phyloP scores from a whole-genome alignment of 345 rosid genomes.

The Citrus maxima region DNA sequence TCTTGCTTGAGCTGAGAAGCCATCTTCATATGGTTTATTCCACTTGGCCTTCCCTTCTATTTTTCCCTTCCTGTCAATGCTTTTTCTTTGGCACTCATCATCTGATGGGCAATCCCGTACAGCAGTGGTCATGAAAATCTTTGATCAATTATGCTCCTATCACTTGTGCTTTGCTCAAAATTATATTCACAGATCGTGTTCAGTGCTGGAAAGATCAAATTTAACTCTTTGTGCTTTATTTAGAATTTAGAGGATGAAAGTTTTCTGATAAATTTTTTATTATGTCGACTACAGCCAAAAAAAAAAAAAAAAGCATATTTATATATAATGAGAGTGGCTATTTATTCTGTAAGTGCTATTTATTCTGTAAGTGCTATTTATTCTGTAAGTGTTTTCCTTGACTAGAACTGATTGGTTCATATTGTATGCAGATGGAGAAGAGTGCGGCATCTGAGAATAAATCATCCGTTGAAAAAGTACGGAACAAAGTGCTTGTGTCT shows the following conservation, averaged over 20 bases:
- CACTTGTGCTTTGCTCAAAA: background rate
- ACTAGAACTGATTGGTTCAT: background rate
- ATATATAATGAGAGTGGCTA: background rate
- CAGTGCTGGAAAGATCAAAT: background rate
- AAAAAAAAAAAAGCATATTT: background rate
- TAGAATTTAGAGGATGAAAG: too few species aligned
- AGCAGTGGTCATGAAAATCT: background rate
- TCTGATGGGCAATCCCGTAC: background rate
- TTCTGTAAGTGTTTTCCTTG: background rate
- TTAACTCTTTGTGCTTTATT: background rate
- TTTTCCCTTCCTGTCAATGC: background rate
- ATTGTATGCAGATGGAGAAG: conserved; percentile 30
- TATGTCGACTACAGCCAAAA: background rate
- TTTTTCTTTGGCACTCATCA: background rate
- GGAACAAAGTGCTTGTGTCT: conserved; percentile 32
- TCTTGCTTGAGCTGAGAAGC: background rate
- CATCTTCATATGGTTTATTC: background rate
- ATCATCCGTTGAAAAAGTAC: conserved; percentile 11
- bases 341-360: background rate
- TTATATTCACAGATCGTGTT: background rate
- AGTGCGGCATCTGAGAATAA: conserved; percentile 20
- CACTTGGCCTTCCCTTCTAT: background rate
- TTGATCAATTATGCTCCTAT: background rate
- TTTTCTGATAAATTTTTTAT: background rate
- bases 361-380: too few species aligned